phyloP scores from a whole-genome alignment of 176 grass and related monocot genomes.

The Chloris gayana region DNA sequence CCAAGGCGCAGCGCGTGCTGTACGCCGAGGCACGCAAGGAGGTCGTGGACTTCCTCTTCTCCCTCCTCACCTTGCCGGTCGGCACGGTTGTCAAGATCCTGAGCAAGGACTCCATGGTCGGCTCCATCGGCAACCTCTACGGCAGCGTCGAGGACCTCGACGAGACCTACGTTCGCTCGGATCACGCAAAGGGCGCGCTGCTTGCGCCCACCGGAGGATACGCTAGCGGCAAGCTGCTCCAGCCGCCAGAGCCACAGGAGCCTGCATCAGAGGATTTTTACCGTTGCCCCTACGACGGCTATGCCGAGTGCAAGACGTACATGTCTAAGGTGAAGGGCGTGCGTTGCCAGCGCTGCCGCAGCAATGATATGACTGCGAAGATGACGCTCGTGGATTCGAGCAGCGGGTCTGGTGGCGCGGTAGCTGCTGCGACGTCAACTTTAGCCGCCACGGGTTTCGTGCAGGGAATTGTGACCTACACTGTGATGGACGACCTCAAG shows the following conservation, averaged over 20 bases:
- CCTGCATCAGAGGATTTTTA: background rate
- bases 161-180: background rate
- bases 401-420: background rate
- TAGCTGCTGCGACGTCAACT: too few species aligned
- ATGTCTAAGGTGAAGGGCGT: too few species aligned
- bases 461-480: constrained; percentile 31
- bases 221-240: background rate
- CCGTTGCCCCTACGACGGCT: background rate
- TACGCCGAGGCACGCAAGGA: constrained; percentile 59
- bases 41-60: constrained; percentile 58
- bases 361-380: background rate
- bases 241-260: background rate
- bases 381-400: background rate
- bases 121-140: constrained; percentile 39
- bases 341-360: background rate
- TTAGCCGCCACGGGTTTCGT: background rate
- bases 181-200: background rate
- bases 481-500: constrained; percentile 49
- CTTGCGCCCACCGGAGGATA: background rate
- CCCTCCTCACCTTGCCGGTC: constrained; percentile 42
- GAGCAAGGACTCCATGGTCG: background rate
- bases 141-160: constrained; percentile 36
- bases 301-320: too few species aligned
- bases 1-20: constrained; percentile 33
- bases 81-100: constrained; percentile 30